A percentile compares a stretch with the other conserved stretches of the same genome.
phyloP scores from a whole-genome alignment of 2,329 filamentous ascomycete genomes.

The Xylariales sp. region DNA sequence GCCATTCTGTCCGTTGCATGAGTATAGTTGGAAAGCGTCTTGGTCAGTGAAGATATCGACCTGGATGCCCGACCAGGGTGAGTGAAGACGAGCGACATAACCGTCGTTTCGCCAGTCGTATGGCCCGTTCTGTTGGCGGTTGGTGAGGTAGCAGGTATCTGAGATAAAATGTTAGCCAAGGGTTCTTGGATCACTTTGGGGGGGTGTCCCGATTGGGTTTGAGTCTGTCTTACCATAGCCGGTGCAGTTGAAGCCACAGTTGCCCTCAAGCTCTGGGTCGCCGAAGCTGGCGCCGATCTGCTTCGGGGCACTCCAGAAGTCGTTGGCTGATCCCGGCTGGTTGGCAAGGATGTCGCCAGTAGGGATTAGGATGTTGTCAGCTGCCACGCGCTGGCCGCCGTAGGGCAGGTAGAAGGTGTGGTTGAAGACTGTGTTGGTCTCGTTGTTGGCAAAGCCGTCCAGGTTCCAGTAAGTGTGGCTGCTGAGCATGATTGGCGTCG shows the following conservation, averaged over 20 bases:
- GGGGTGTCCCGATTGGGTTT: too few relatives aligned
- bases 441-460: slow-evolving; percentile 71
- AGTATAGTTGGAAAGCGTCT: slow-evolving; percentile 84
- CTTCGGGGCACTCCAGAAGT: slow-evolving; percentile 81
- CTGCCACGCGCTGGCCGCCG: slow-evolving; percentile 62
- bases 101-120: slow-evolving; percentile 60
- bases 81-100: slow-evolving; percentile 64
- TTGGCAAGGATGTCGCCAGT: slow-evolving; percentile 73
- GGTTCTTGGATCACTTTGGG: neutral
- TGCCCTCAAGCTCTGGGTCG: slow-evolving; percentile 57
- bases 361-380: slow-evolving; percentile 69
- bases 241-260: slow-evolving; percentile 78
- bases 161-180: slow-evolving; percentile 1
- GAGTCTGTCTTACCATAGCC: slow-evolving; percentile 77
- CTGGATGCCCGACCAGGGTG: slow-evolving; percentile 75
- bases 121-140: slow-evolving; percentile 51
- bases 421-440: slow-evolving; percentile 61
- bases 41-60: slow-evolving; percentile 81
- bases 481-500: slow-evolving; percentile 79
- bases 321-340: slow-evolving; percentile 62
- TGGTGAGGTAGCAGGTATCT: slow-evolving; percentile 68
- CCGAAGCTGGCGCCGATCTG: slow-evolving; percentile 68
- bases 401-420: slow-evolving; percentile 72
- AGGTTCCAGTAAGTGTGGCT: slow-evolving; percentile 78
- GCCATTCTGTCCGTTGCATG: slow-evolving; percentile 74